Base-by-base conservation (phyloP, 2,329 filamentous ascomycete species). In the Pseudogymnoascus sp. region DNA sequence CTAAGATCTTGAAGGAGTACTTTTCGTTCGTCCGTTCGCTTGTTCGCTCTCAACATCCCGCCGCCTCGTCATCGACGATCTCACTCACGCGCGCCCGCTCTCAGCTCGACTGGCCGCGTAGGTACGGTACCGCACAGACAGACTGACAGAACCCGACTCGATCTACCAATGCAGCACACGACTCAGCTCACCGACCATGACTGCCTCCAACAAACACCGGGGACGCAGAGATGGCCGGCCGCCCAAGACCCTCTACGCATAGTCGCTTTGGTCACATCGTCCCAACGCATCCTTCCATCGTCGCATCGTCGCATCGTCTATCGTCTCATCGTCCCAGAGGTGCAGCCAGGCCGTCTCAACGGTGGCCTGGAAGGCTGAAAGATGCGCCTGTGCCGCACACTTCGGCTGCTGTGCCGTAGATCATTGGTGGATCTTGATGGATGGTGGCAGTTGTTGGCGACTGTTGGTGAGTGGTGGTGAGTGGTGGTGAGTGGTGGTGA, bases 371-470 rank as follows among this genome's bases (percentile, higher is more conserved):
- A 33, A n/a, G 46, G 26, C 46, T 56, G 46, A 56, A 56, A 33
- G 50, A 56, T 56, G 50, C 79, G 84, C 24, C 24, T 53, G n/a
- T 53, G 46, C 26, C n/a, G 24, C n/a, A 53, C 14, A 16, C 43
- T 16, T 7, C 28, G 24, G 24, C 43, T 53, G 6, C 61, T 6
- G 68, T 70, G 19, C 61, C 68, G 24, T 66, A 68, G 28, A 62
- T 62, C 1, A 68, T 69, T 12, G 50, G 43, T 14, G 61, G 38
- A 59, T 61, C 61, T 62, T 61, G 63, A 62, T 64, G 70, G 11
- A 64, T 46, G 11, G 50, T 61, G 35, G 63, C 19, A 14, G 62
- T 62, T 14, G 60, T 41, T 12, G 63, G 16, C 50, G 59, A 61
- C 16, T 56, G 26, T 19, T 56, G 26, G 46, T 16, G 26, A 31